Percentiles rank a stretch among this genome's conserved stretches.
Conservation (phyloP, 768 basidiomycete species). For the Rhodotorula sphaerocarpa region DNA sequence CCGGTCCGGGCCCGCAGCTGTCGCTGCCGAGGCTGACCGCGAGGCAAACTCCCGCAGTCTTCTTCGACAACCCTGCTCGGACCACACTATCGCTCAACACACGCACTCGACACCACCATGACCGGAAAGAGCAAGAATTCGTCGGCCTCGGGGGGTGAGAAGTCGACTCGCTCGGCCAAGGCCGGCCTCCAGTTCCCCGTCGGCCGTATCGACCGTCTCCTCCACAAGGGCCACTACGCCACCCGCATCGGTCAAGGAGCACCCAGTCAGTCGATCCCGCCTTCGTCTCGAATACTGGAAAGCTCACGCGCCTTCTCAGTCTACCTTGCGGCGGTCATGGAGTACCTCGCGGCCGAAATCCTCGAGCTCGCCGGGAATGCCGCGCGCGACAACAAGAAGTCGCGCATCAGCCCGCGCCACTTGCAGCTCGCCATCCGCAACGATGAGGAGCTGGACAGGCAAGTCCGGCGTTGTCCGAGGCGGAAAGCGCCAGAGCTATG, state of each 20-base stretch:
- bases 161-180: background rate
- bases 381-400: constrained; percentile 46
- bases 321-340: constrained; percentile 24
- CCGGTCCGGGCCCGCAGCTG: too few species aligned
- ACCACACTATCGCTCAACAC: too few species aligned
- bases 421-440: constrained; percentile 76
- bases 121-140: constrained; percentile 1
- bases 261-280: background rate
- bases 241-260: background rate
- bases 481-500: too few species aligned
- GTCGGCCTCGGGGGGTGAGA: background rate
- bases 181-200: constrained; percentile 8
- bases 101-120: background rate
- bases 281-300: too few species aligned
- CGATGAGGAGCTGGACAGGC: constrained; percentile 52
- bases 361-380: constrained; percentile 78
- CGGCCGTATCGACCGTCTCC: background rate
- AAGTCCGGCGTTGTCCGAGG: constrained; percentile 63
- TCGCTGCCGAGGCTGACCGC: too few species aligned
- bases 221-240: background rate
- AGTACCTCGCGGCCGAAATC: constrained; percentile 84
- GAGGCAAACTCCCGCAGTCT: background rate
- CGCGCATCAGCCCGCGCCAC: constrained; percentile 78
- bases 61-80: background rate
- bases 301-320: background rate